phyloP scores from a whole-genome alignment of 2,329 filamentous ascomycete species.

The Ophioceras dolichostomum region DNA sequence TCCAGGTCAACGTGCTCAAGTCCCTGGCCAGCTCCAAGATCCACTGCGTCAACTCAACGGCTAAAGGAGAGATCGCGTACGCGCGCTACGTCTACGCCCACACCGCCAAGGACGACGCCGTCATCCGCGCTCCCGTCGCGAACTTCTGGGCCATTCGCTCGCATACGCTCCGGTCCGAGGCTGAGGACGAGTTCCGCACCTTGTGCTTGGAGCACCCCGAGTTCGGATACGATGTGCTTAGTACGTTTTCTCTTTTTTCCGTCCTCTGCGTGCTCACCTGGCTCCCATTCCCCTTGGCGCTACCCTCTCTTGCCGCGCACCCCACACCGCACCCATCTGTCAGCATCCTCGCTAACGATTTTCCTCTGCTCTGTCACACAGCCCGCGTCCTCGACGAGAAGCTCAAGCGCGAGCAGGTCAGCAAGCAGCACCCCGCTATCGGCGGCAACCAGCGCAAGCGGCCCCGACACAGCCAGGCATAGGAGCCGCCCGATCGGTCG shows the following conservation, averaged over 20 bases:
- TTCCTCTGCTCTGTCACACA: constrained; percentile 13
- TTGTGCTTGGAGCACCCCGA: constrained; percentile 84
- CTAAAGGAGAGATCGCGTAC: constrained; percentile 82
- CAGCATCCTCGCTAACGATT: no score
- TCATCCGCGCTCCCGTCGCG: constrained; percentile 73
- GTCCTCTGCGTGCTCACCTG: no score
- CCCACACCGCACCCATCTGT: not conserved
- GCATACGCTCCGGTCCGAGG: constrained; percentile 73
- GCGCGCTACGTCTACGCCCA: constrained; percentile 82
- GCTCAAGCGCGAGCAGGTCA: constrained; percentile 49
- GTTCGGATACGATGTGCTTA: constrained; percentile 87
- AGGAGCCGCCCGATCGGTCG: no score
- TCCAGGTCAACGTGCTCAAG: constrained; percentile 56
- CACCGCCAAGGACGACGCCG: constrained; percentile 54
- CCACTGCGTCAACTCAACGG: constrained; percentile 78
- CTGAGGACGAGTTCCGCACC: constrained; percentile 70
- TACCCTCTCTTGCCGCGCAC: not conserved
- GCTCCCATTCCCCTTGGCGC: no score
- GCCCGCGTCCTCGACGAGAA: constrained; percentile 54
- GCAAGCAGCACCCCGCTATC: constrained; percentile 40
- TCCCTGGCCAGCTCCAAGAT: constrained; percentile 78
- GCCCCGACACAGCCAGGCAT: constrained; percentile 34
- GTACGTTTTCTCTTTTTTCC: constrained; percentile 38
- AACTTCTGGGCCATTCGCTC: constrained; percentile 78
- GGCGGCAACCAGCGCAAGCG: constrained; percentile 42